Base-by-base conservation (phyloP, 2,329 filamentous ascomycete species). In the Epichloe sylvatica region DNA sequence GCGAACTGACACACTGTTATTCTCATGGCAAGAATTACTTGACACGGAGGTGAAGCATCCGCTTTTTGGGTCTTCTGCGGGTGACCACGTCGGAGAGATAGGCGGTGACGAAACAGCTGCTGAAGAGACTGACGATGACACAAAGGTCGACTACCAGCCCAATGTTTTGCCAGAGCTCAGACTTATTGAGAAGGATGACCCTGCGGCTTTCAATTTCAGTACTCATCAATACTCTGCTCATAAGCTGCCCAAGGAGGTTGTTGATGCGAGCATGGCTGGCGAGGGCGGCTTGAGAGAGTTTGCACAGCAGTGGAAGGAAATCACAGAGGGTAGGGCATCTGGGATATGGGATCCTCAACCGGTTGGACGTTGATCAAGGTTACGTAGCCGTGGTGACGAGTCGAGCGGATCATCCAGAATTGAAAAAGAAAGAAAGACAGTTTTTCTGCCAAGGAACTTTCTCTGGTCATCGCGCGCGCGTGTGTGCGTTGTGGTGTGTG, bases 241-340 rank as follows among this genome's bases (percentile, higher is more conserved):
- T 63, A 98, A 97, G 67, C 70, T 98, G 57, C 92, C 92, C 0
- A 89, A 83, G 64, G 92, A 98, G 58, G 88, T 97, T 2, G 90
- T 96, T 3, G 80, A 84, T 57, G 81, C 81, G 19, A 77, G 79
- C 56, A 59, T 77, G 56, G 76, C 76, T 1, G 84, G 85, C 3
- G 80, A 86, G 49, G 86, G 84, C 3, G 84, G 84, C 0, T 75
- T 97, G 70, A 76, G 83, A 53, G 89, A 94, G 66, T 90, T 92
- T 68, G 80, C 85, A 53, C 75, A 76, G 56, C 77, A 83, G 61
- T 91, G 86, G 86, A 81, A 80, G 60, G 75, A 82, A 53, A 71
- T 79, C 43, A 72, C 69, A 0, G 67, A 70, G 42, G 66, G 68
- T 5, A 59, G 65, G 47, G 69, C 63, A 2, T 63, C 64, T 35